A percentile compares a stretch with the other conserved stretches of the same genome.
phyloP scores from a whole-genome alignment of 768 basidiomycete genomes.

The Auriscalpium vulgare region DNA sequence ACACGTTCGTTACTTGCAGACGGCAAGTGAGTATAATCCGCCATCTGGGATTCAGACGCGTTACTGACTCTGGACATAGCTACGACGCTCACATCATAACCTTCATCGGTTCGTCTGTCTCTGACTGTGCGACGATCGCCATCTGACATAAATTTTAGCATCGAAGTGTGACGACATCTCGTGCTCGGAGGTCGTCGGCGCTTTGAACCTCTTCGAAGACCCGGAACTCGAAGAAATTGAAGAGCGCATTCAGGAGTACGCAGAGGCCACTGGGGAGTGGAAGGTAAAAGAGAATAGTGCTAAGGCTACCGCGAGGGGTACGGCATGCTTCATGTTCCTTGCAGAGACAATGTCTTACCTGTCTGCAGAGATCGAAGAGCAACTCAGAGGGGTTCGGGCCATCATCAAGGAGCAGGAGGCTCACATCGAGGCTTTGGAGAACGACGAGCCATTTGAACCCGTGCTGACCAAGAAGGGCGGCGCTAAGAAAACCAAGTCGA shows the following conservation, averaged over 20 bases:
- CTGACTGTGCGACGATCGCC: neutral
- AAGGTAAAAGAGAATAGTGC: conserved; percentile 35
- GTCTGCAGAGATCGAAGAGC: conserved; percentile 30
- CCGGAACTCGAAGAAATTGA: conserved; percentile 43
- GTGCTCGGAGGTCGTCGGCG: conserved; percentile 46
- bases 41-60: neutral
- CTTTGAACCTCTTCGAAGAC: conserved; percentile 45
- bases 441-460: conserved; percentile 36
- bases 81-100: conserved; percentile 54
- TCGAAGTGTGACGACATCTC: conserved; percentile 61
- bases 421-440: conserved; percentile 39
- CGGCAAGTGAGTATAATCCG: conserved; percentile 39
- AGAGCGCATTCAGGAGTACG: conserved; percentile 31
- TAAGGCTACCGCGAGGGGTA: conserved; percentile 37
- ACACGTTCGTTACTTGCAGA: conserved; percentile 24
- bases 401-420: conserved; percentile 32
- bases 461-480: conserved; percentile 29
- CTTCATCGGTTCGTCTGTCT: conserved; percentile 39
- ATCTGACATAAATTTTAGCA: conserved; percentile 25
- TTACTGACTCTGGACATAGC: conserved; percentile 20
- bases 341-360: conserved; percentile 1
- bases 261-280: conserved; percentile 27
- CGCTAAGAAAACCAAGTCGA: conserved; percentile 13
- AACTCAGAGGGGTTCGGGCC: conserved; percentile 32
- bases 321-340: neutral